phyloP scores from a whole-genome alignment of 345 rosid species.

The Gossypium turneri region DNA sequence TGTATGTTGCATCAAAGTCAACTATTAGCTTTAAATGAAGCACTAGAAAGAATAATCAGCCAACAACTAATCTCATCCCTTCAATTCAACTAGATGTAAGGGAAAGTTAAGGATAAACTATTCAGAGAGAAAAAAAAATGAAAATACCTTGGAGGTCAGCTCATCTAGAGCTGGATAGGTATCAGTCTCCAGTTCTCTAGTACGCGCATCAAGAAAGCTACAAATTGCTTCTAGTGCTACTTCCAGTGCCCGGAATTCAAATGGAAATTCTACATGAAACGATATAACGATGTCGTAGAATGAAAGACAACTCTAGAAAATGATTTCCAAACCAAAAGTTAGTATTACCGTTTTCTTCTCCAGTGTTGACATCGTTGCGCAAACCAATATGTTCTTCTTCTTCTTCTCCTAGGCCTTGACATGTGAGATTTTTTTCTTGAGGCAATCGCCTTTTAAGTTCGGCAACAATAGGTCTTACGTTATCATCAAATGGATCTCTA shows the following conservation, averaged over 20 bases:
- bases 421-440: constrained; percentile 12
- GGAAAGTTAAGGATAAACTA: not conserved
- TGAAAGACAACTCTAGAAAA: not conserved
- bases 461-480: constrained; percentile 48
- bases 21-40: not conserved
- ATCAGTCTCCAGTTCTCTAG: constrained; percentile 47
- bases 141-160: constrained; percentile 44
- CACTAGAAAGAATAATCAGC: not conserved
- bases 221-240: constrained; percentile 54
- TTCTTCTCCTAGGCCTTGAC: constrained; percentile 39
- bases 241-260: constrained; percentile 55
- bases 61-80: not conserved
- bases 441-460: constrained; percentile 49
- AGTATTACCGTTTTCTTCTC: constrained; percentile 28
- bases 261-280: constrained; percentile 41
- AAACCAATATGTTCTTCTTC: constrained; percentile 20
- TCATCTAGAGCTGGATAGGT: constrained; percentile 60
- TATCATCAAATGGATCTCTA: constrained; percentile 49
- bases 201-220: constrained; percentile 55
- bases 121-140: not conserved
- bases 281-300: not conserved
- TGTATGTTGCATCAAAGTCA: not conserved
- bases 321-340: not conserved
- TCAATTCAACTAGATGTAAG: no score
- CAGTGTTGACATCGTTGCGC: constrained; percentile 28